These are phyloP conservation scores for Coemansia sp. DNA, from an alignment of 192 early-diverging fungal genomes.

Conservation along the genomic window DNA sequence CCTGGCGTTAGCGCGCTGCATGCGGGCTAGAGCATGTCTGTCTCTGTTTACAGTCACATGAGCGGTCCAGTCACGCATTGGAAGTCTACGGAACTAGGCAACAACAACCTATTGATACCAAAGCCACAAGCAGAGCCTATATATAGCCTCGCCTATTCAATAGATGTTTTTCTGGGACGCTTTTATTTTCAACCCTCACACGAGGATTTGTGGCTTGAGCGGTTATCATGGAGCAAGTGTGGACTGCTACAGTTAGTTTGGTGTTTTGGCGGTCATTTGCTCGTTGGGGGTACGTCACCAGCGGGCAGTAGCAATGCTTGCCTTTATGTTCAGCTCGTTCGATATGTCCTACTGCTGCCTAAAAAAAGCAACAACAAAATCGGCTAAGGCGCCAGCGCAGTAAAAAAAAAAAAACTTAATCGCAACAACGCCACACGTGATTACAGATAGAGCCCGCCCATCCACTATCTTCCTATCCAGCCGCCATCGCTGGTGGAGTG, in stretches of 20 bases:
- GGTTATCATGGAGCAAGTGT: not conserved
- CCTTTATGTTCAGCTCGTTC: not conserved
- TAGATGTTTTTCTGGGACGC: not conserved
- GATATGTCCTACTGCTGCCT: not conserved
- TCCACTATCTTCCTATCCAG: not conserved
- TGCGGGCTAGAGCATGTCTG: not conserved
- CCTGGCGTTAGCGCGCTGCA: not conserved
- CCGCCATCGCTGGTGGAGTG: not conserved
- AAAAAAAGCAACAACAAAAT: not conserved
- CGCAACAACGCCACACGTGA: not conserved
- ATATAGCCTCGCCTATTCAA: not conserved
- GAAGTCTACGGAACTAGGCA: not conserved
- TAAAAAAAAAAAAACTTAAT: not conserved
- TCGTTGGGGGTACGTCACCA: not conserved
- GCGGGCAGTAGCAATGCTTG: not conserved
- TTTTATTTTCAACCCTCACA: not conserved
- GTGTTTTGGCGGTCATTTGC: not conserved
- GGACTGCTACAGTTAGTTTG: not conserved
- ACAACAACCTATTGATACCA: not conserved
- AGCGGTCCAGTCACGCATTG: not conserved
- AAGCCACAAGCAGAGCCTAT: not conserved
- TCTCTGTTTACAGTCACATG: not conserved
- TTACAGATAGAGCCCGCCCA: not conserved
- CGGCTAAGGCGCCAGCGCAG: not conserved
- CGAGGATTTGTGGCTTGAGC: constrained; percentile 1